Percentiles rank a stretch among this genome's conserved stretches.
Evolutionary conservation across 2,329 filamentous ascomycete genomes (phyloP).

Genomic region (Penicillium sp.): DNA sequence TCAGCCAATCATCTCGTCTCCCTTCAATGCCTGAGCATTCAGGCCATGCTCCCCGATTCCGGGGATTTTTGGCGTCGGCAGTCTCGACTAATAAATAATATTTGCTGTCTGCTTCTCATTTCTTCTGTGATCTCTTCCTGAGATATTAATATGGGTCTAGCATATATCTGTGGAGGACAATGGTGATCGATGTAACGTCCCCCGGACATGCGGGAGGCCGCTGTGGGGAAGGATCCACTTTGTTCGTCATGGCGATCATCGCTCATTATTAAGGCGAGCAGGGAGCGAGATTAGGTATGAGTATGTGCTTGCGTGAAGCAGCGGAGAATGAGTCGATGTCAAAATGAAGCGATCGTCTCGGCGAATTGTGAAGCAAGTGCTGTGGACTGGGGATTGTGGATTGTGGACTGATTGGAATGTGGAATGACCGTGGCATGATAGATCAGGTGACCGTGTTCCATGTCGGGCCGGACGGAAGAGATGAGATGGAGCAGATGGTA

Average conservation of each 20-base stretch:
- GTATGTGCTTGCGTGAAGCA: not conserved
- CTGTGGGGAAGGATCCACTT: conserved; percentile 7
- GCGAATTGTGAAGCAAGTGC: too few species aligned
- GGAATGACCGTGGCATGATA: conserved; percentile 1
- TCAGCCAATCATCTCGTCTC: too few species aligned
- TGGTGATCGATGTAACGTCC: conserved; percentile 2
- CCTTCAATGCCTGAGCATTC: too few species aligned
- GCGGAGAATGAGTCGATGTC: too few species aligned
- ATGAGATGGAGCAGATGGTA: not conserved
- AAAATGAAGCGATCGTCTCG: too few species aligned
- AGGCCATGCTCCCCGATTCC: too few species aligned
- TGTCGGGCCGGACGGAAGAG: not conserved
- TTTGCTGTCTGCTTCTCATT: too few species aligned
- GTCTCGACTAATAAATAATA: too few species aligned
- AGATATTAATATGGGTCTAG: too few species aligned
- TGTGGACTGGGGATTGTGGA: too few species aligned
- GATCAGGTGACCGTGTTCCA: conserved; percentile 1
- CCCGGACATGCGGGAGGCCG: conserved; percentile 6
- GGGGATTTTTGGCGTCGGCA: too few species aligned
- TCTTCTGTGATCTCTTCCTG: not conserved
- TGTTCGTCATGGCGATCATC: conserved; percentile 4
- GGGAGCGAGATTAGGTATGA: not conserved
- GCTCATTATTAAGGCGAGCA: not conserved
- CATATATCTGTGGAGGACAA: too few species aligned
- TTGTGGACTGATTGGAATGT: not conserved